Percentiles rank a stretch among this genome's conserved stretches.
Evolutionary conservation across 352 stramenopile genomes (phyloP).

Genomic region (Phytophthora europaea): DNA sequence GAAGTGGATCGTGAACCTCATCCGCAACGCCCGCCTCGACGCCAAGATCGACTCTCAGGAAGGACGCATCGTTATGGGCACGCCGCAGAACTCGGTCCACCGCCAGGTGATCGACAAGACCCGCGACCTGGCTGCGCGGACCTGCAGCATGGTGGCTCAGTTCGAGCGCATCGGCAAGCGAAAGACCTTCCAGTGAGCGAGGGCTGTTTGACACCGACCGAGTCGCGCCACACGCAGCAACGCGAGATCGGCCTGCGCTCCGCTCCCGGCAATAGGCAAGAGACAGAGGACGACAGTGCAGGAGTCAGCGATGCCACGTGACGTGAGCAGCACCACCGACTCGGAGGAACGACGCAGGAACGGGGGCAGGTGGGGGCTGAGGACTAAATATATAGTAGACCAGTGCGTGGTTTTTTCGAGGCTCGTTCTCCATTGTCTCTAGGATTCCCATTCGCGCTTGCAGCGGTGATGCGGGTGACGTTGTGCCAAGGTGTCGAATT

Average conservation of each 20-base stretch:
- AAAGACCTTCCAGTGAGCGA: constrained; percentile 73
- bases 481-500: constrained; percentile 4
- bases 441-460: constrained; percentile 15
- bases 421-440: constrained; percentile 23
- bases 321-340: constrained; percentile 25
- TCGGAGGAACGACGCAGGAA: constrained; percentile 34
- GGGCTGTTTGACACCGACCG: constrained; percentile 19
- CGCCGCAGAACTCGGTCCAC: constrained; percentile 94
- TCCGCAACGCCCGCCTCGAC: constrained; percentile 97
- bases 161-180: constrained; percentile 89
- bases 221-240: constrained; percentile 27
- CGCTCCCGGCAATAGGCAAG: constrained; percentile 22
- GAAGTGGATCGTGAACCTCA: constrained; percentile 99
- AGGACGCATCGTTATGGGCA: constrained; percentile 98
- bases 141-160: constrained; percentile 89
- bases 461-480: constrained; percentile 16
- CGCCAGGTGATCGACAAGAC: constrained; percentile 98
- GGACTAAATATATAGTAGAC: constrained; percentile 53
- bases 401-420: constrained; percentile 37
- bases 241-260: constrained; percentile 11
- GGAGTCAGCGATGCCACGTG: constrained; percentile 8
- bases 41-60: constrained; percentile 99
- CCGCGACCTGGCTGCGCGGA: constrained; percentile 95
- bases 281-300: constrained; percentile 10
- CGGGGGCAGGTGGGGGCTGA: constrained; percentile 19